Evolutionary conservation across 1,284 basidiomycete species (phyloP).

Genomic region (Testicularia cyperi): DNA sequence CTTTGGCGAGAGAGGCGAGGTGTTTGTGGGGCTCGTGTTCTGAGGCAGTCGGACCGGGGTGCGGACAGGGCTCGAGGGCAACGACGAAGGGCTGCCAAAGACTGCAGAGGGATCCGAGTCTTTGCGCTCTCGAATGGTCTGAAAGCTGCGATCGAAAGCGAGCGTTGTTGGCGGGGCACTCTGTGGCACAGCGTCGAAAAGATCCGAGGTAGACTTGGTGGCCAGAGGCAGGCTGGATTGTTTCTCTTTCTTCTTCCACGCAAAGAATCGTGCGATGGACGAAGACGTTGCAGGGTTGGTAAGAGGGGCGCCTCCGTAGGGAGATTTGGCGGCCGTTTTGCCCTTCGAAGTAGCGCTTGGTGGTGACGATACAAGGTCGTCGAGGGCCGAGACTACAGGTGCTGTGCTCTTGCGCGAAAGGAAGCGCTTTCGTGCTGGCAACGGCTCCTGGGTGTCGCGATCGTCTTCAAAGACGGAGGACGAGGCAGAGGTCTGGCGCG

Average conservation of each 20-base stretch:
- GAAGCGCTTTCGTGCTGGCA: conserved; percentile 22
- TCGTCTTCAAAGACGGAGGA: conserved; percentile 44
- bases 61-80: conserved; percentile 28
- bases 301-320: too few species aligned
- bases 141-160: conserved; percentile 36
- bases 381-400: conserved; percentile 3
- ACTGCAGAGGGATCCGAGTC: conserved; percentile 13
- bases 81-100: conserved; percentile 10
- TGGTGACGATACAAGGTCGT: conserved; percentile 26
- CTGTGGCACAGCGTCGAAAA: conserved; percentile 24
- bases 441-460: conserved; percentile 13
- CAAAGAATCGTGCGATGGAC: conserved; percentile 37
- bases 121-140: conserved; percentile 17
- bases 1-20: conserved; percentile 11
- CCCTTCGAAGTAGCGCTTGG: conserved; percentile 8
- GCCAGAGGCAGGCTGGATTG: conserved; percentile 8
- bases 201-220: conserved; percentile 21
- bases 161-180: conserved; percentile 45
- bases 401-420: conserved; percentile 24
- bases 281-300: too few species aligned
- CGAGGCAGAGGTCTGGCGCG: conserved; percentile 24
- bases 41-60: conserved; percentile 2
- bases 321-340: conserved; percentile 5
- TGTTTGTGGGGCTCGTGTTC: conserved; percentile 8
- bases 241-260: conserved; percentile 48